A percentile compares a stretch with the other conserved stretches of the same genome.
Evolutionary conservation across 2,329 filamentous ascomycete species (phyloP).

Genomic region (Alternaria sp.): DNA sequence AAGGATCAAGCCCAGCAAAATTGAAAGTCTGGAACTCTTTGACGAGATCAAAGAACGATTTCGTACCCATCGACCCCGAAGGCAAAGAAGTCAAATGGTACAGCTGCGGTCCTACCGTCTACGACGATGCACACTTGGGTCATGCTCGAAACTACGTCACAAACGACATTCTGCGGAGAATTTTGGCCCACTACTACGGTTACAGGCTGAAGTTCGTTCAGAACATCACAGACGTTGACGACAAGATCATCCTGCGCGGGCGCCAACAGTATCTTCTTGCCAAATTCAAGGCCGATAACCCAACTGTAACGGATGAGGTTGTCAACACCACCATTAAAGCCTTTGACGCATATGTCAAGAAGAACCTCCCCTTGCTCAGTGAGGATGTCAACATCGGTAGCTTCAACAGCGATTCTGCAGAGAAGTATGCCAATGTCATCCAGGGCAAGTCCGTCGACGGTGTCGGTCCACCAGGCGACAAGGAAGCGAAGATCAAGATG

Average conservation of each 20-base stretch:
- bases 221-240: constrained; percentile 76
- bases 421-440: constrained; percentile 62
- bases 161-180: constrained; percentile 84
- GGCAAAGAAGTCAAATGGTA: constrained; percentile 81
- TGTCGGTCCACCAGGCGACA: constrained; percentile 67
- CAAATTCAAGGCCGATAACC: constrained; percentile 66
- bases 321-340: constrained; percentile 58
- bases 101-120: constrained; percentile 85
- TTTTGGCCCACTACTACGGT: constrained; percentile 81
- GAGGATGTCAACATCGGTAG: constrained; percentile 53
- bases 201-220: constrained; percentile 87
- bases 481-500: constrained; percentile 89
- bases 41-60: constrained; percentile 74
- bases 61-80: constrained; percentile 72
- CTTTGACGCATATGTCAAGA: constrained; percentile 65
- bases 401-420: constrained; percentile 57
- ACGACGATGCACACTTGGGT: constrained; percentile 81
- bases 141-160: constrained; percentile 91
- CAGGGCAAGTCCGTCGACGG: constrained; percentile 62
- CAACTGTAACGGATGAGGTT: constrained; percentile 53
- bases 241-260: constrained; percentile 68
- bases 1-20: constrained; percentile 53
- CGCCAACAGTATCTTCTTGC: constrained; percentile 79
- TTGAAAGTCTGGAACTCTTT: constrained; percentile 83
- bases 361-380: constrained; percentile 67